phyloP scores from a whole-genome alignment of 2,329 filamentous ascomycete genomes.

The Huntiella decipiens region DNA sequence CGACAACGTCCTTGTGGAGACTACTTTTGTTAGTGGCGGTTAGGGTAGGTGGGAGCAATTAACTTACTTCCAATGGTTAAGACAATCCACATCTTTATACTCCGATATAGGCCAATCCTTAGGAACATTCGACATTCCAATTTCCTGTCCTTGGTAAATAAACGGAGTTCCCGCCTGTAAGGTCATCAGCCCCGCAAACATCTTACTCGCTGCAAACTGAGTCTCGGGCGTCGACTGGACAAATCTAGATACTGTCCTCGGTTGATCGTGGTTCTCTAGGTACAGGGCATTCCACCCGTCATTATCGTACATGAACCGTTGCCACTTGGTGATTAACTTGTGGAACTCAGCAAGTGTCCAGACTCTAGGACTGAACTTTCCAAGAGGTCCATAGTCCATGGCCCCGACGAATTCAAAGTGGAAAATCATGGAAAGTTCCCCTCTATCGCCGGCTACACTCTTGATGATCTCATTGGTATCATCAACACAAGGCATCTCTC shows the following conservation, averaged over 20 bases:
- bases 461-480: slow-evolving; percentile 25
- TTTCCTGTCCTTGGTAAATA: slow-evolving; percentile 51
- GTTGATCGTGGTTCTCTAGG: slow-evolving; percentile 48
- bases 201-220: slow-evolving; percentile 33
- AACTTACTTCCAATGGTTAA: slow-evolving; percentile 30
- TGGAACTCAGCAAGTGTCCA: slow-evolving; percentile 35
- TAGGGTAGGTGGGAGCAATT: neutral
- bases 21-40: slow-evolving; percentile 13
- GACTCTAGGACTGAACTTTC: slow-evolving; percentile 24
- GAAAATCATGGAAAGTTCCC: slow-evolving; percentile 54
- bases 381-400: slow-evolving; percentile 25
- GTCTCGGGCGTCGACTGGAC: slow-evolving; percentile 29
- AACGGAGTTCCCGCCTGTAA: slow-evolving; percentile 44
- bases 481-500: slow-evolving; percentile 30
- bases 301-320: slow-evolving; percentile 38
- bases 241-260: slow-evolving; percentile 38
- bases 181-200: slow-evolving; percentile 37
- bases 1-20: slow-evolving; percentile 20
- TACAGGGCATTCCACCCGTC: slow-evolving; percentile 47
- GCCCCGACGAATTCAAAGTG: slow-evolving; percentile 43
- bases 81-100: slow-evolving; percentile 47
- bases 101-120: slow-evolving; percentile 40
- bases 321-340: slow-evolving; percentile 35
- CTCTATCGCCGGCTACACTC: slow-evolving; percentile 33
- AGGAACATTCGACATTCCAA: slow-evolving; percentile 48